phyloP scores from a whole-genome alignment of 2,329 filamentous ascomycete genomes.

The Nannizziopsis barbatae region DNA sequence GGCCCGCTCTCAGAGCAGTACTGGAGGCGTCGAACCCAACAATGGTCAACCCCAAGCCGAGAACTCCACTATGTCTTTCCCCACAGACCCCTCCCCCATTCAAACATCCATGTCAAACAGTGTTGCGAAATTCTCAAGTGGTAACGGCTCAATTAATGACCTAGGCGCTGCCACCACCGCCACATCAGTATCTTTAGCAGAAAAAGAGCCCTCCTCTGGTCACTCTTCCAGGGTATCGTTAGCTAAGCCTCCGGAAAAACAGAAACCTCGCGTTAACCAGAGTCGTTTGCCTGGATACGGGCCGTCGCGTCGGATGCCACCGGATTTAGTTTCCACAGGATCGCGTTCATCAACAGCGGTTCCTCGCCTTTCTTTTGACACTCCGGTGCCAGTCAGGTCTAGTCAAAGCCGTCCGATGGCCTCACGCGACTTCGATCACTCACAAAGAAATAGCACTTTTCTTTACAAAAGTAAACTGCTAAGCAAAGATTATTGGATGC shows the following conservation, averaged over 20 bases:
- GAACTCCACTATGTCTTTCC: slow-evolving; percentile 25
- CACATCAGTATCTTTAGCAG: slow-evolving; percentile 24
- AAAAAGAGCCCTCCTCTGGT: slow-evolving; percentile 21
- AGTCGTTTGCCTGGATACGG: slow-evolving; percentile 37
- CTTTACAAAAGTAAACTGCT: slow-evolving; percentile 67
- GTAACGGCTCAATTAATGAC: slow-evolving; percentile 21
- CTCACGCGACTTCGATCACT: neutral
- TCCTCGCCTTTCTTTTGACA: slow-evolving; percentile 22
- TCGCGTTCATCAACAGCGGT: slow-evolving; percentile 34
- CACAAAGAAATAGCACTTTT: slow-evolving; percentile 17
- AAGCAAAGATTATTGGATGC: slow-evolving; percentile 98
- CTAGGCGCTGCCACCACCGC: slow-evolving; percentile 22
- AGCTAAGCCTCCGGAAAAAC: slow-evolving; percentile 25
- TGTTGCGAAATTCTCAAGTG: slow-evolving; percentile 23
- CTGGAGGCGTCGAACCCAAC: slow-evolving; percentile 21
- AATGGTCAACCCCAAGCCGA: slow-evolving; percentile 21
- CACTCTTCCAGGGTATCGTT: slow-evolving; percentile 22
- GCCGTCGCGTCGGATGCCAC: slow-evolving; percentile 33
- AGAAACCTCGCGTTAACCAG: slow-evolving; percentile 31
- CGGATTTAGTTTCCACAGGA: slow-evolving; percentile 27
- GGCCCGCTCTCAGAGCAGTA: slow-evolving; percentile 17
- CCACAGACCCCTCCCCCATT: slow-evolving; percentile 21
- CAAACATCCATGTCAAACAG: slow-evolving; percentile 24
- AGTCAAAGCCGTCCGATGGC: slow-evolving; percentile 7
- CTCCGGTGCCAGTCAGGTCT: slow-evolving; percentile 14